Base-by-base conservation (phyloP, 805 yeast genomes). In the Yarrowia divulgata region DNA sequence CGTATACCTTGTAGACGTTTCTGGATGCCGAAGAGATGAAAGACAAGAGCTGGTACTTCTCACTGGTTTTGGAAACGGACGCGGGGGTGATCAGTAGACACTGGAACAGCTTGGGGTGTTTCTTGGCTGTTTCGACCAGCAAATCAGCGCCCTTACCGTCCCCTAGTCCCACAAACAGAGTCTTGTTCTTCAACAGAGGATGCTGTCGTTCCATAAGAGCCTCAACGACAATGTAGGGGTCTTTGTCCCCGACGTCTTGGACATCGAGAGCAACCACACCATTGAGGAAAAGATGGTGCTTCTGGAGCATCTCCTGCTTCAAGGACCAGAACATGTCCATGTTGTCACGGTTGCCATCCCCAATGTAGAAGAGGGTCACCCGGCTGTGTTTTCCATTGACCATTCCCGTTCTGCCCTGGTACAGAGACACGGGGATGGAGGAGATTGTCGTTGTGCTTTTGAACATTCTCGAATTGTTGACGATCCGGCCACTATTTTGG, bases 181-280 rank as follows among this genome's bases (percentile, higher is more conserved):
- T 34, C 52, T 45, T 43, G 42, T 34, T 60, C 16, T 60, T 18
- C 13, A 60, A 18, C 14, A 60, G 14, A 1, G 66, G 66, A 14
- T 60, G 66, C 8, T 60, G 32, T 34, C 42, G 5, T 6, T 42
- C 34, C 18, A 5, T 34, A 6, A 60, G 14, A 18, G 32, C 42
- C 18, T 60, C 42, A 9, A 60, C 18, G 32, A 60, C 42, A 14
- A 45, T 9, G 16, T 34, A 39, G 1, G 66, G 50, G 42, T 60
- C 66, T 5, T 45, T 32, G 12, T 42, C 50, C 3, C 18, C 34
- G 3, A 60, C 8, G 2, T 43, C 42, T 12, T 8, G 32, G 34
- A 5, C 32, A n/a, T 60, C 66, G 8, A 60, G 19, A 43, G 66
- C 66, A 45, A 60, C n/a, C 9, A 60, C 66, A 1, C 66, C 66